Evolutionary conservation across 768 basidiomycete genomes (phyloP).

Genomic region (Omphalotus guepiniiformis): DNA sequence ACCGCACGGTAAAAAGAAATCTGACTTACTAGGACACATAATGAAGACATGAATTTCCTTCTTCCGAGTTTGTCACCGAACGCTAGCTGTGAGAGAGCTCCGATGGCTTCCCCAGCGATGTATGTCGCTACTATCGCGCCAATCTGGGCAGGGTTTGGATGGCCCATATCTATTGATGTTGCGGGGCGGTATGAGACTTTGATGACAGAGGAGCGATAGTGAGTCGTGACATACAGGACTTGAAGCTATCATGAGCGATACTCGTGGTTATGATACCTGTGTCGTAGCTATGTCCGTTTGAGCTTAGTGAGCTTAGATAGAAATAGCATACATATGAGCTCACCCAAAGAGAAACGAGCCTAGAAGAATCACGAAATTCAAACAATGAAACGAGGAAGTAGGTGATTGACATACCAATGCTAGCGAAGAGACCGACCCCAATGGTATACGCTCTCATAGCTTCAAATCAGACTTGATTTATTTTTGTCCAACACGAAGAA

Average conservation of each 20-base stretch:
- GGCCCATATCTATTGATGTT: constrained; percentile 2
- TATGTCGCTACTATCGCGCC: constrained; percentile 8
- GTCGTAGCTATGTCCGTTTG: too few relatives aligned
- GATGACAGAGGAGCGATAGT: neutral
- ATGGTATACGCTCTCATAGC: neutral
- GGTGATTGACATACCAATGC: neutral
- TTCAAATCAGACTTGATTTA: too few relatives aligned
- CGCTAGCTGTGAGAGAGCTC: constrained; percentile 4
- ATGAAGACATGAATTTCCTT: constrained; percentile 6
- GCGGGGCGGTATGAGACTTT: neutral
- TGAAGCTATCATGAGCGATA: constrained; percentile 8
- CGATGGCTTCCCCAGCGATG: constrained; percentile 9
- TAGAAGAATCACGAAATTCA: neutral
- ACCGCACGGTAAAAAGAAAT: too few relatives aligned
- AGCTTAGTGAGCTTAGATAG: neutral
- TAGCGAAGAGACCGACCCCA: neutral
- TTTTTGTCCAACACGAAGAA: too few relatives aligned
- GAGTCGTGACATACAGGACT: neutral
- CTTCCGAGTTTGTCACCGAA: constrained; percentile 7
- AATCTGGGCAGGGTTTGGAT: constrained; percentile 1
- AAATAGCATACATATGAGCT: neutral
- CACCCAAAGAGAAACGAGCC: neutral
- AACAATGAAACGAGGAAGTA: neutral
- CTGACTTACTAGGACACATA: constrained; percentile 8
- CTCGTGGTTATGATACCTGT: constrained; percentile 1